Evolutionary conservation across 148 eudicot species (phyloP).

Genomic region (Persicaria maculosa): DNA sequence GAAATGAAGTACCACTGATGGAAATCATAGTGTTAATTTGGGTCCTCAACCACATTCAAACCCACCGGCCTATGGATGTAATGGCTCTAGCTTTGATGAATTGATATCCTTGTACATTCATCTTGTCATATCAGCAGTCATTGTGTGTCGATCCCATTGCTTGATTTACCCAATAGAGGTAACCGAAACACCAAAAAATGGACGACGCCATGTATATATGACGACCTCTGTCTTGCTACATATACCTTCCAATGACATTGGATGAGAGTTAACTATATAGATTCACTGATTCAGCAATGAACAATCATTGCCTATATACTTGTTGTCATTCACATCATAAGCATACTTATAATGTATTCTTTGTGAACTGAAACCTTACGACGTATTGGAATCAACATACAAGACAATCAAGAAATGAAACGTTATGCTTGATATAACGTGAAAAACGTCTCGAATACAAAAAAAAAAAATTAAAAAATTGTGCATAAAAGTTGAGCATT

Average conservation of each 20-base stretch:
- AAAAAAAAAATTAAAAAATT: background rate
- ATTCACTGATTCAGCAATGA: too few relatives aligned
- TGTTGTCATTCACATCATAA: too few relatives aligned
- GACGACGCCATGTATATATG: too few relatives aligned
- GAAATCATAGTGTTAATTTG: background rate
- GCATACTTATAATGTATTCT: background rate
- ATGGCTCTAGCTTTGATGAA: background rate
- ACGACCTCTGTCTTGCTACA: too few relatives aligned
- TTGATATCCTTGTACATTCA: background rate
- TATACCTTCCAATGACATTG: too few relatives aligned
- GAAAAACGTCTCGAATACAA: background rate
- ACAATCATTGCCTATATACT: too few relatives aligned
- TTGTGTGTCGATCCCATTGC: background rate
- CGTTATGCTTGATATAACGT: background rate
- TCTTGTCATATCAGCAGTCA: background rate
- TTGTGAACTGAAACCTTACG: background rate
- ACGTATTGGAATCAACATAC: background rate
- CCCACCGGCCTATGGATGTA: conserved; percentile 1
- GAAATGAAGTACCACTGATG: background rate
- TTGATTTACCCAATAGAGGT: background rate
- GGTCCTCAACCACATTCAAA: background rate
- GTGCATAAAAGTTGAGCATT: background rate
- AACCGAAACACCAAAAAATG: background rate
- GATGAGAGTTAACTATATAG: too few relatives aligned
- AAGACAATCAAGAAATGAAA: background rate